Base-by-base conservation (phyloP, 768 basidiomycete species). In the Cystobasidium ongulense region DNA sequence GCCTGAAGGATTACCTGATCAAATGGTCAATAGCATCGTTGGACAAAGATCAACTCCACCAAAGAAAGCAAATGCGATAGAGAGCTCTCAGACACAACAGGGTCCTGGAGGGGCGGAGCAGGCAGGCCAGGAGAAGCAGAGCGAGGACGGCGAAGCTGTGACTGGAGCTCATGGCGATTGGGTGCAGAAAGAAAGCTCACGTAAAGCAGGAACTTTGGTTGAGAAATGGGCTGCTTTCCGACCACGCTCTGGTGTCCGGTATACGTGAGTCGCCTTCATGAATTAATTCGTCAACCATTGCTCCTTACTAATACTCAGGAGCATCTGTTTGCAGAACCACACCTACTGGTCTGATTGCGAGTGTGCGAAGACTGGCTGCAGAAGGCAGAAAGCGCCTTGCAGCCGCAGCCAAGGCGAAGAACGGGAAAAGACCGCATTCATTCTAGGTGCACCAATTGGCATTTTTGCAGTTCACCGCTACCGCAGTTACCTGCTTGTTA, bases 1-100 rank as follows among this genome's bases (percentile, higher is more conserved):
- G 13, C 68, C 68, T 43, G 68, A 71, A 71, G 68, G 68, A 3
- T 43, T 71, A 54, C n/a, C 68, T 23, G 21, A 18, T 36, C 21
- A 31, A 35, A 27, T 27, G 15, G 38, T 57, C n/a, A 54, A 25
- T 25, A 23, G 54, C 23, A 54, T 54, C 33, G 23, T 71, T 10
- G 33, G 53, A 15, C 59, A 52, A 71, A 4, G 53, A 5, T 31
- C 57, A 23, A 59, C 25, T 5, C 25, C 11, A 59, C 15, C 7
- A 29, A 59, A 61, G 57, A 7, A 31, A 21, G 31, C 8, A 31
- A 57, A 7, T 17, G 39, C 17, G 39, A 7, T 7, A 39, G 39
- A 7, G 17, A 39, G 39, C 39, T 17, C 7, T 17, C 39, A 39
- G 39, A 17, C 39, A 7, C 8, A 39, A 17, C 39, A 39, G 39